A percentile compares a stretch with the other conserved stretches of the same genome.
Evolutionary conservation across 352 stramenopile genomes (phyloP).

Genomic region (Bremia lactucae): DNA sequence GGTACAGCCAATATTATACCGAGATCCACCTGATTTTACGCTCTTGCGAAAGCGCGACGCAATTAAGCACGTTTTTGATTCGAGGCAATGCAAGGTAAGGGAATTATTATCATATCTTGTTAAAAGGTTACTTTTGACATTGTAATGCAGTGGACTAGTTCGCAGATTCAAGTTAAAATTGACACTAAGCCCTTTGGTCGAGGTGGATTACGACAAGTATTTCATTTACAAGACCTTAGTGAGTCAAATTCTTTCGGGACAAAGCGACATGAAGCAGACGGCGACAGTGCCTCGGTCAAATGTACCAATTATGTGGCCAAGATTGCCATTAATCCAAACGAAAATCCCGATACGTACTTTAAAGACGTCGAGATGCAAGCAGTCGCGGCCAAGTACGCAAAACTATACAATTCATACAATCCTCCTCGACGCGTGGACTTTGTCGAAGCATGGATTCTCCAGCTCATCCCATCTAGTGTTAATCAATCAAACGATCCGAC

Average conservation of each 20-base stretch:
- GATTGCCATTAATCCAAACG: constrained; percentile 64
- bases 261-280: constrained; percentile 2
- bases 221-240: constrained; percentile 64
- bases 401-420: constrained; percentile 75
- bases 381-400: constrained; percentile 66
- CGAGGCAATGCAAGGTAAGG: constrained; percentile 44
- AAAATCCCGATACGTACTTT: constrained; percentile 80
- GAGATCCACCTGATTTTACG: constrained; percentile 51
- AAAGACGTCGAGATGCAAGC: constrained; percentile 82
- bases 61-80: constrained; percentile 77
- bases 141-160: constrained; percentile 44
- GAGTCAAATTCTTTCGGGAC: constrained; percentile 13
- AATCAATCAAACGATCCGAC: constrained; percentile 13
- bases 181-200: constrained; percentile 52
- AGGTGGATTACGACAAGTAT: constrained; percentile 53
- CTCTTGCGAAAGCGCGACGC: constrained; percentile 49
- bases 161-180: constrained; percentile 60
- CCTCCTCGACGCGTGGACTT: constrained; percentile 69
- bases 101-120: neutral
- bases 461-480: constrained; percentile 34
- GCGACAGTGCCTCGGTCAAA: constrained; percentile 19
- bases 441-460: constrained; percentile 63
- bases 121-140: neutral
- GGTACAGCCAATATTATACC: constrained; percentile 47
- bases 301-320: constrained; percentile 63